These are phyloP conservation scores for Prunus mongolica DNA, from an alignment of 306 rosid species.

Conservation along the genomic window DNA sequence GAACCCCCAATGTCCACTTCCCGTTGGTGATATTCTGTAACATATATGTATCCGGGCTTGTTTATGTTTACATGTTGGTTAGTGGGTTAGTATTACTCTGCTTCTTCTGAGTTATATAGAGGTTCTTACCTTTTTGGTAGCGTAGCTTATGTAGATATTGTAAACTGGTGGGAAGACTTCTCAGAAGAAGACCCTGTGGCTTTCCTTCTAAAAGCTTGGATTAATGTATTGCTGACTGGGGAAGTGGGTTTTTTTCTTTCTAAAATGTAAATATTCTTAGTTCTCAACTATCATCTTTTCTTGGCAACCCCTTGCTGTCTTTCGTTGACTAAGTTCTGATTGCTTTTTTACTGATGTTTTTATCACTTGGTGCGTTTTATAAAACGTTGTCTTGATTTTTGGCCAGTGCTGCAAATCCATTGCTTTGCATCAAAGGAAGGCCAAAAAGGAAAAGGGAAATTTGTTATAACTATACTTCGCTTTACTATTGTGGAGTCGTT, in stretches of 20 bases:
- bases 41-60: slow-evolving; percentile 41
- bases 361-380: no score
- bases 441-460: no score
- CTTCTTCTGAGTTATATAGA: slow-evolving; percentile 40
- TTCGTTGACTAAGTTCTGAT: no score
- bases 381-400: no score
- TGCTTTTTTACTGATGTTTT: no score
- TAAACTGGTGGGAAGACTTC: slow-evolving; percentile 42
- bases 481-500: no score
- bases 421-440: no score
- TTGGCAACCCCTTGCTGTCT: no score
- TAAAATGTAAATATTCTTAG: slow-evolving; percentile 38
- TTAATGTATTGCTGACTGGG: slow-evolving; percentile 58
- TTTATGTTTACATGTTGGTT: slow-evolving; percentile 37
- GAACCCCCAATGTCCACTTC: slow-evolving; percentile 40
- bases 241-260: slow-evolving; percentile 45
- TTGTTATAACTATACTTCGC: no score
- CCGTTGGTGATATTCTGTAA: slow-evolving; percentile 45
- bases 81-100: slow-evolving; percentile 35
- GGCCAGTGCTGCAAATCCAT: no score
- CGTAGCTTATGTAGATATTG: slow-evolving; percentile 60
- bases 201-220: slow-evolving; percentile 36
- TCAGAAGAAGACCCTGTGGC: slow-evolving; percentile 39
- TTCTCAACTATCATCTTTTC: background rate
- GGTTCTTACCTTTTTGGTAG: slow-evolving; percentile 48